Evolutionary conservation across 1,284 basidiomycete genomes (phyloP), one percentile per base, ranked within the genome.

Genomic region (Pyrrhoderma noxium): DNA sequence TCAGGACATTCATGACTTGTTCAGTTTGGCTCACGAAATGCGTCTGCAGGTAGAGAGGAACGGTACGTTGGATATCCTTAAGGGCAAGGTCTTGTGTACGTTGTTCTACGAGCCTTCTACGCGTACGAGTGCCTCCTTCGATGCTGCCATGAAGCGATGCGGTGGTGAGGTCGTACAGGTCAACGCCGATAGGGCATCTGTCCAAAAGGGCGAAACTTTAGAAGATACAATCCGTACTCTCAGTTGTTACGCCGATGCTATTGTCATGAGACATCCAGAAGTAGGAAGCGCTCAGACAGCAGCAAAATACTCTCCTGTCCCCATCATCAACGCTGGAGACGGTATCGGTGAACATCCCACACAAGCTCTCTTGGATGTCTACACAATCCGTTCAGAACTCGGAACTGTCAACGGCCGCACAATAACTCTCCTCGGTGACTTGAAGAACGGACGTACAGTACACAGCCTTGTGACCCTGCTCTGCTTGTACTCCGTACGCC

Each of bases 61-160:
- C 59, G 93, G 94, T 3, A 80, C 81, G 2, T 75, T 98, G 52
- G 93, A 99, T 63, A 81, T 98, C 48, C 75, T 99, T 38, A 88
- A 85, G 57, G 95, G 95, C 44, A 89, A 86, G 57, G 86, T 99
- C 0, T 78, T 99, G 3, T 93, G 89, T 64, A 95, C 87, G n/a
- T 68, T 97, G 37, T 99, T 99, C 76, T 99, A 95, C 69, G 96
- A 99, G 67, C 92, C 96, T 2, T 97, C 93, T 8, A 99, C 96
- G 1, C 79, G 96, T 49, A 99, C 96, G 1, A 91, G 88, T 55
- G 79, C 87, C 13, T 98, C 95, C n/a, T 99, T 99, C 64, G 95
- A 99, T 67, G 89, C 95, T 7, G 96, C 96, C 11, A 99, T 99
- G 96, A 93, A 95, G 67, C 83, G 96, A 48, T 92, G 93, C 60